These are phyloP conservation scores for Kwoniella sp. DNA, from an alignment of 768 basidiomycete genomes.

Conservation along the genomic window DNA sequence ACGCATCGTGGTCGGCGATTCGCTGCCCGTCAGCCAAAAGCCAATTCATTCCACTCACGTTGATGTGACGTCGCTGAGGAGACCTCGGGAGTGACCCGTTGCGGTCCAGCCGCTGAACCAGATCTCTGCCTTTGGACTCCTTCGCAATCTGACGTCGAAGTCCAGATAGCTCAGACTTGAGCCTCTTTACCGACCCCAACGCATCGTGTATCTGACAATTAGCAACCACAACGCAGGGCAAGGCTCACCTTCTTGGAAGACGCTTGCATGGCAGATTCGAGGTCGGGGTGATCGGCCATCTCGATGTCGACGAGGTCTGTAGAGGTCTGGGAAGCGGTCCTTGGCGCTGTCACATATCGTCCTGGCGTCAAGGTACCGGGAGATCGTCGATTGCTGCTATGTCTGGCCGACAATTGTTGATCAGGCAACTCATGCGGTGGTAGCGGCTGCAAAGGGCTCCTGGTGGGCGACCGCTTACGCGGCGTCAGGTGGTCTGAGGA, in stretches of 20 bases:
- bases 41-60: slow-evolving; percentile 28
- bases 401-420: too few species aligned
- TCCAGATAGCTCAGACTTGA: slow-evolving; percentile 60
- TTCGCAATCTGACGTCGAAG: slow-evolving; percentile 31
- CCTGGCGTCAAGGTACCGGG: slow-evolving; percentile 12
- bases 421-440: too few species aligned
- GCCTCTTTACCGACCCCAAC: slow-evolving; percentile 66
- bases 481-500: slow-evolving; percentile 45
- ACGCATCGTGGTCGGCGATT: slow-evolving; percentile 23
- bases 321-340: slow-evolving; percentile 11
- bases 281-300: slow-evolving; percentile 19
- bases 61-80: slow-evolving; percentile 47
- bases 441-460: slow-evolving; percentile 28
- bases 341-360: slow-evolving; percentile 7
- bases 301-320: slow-evolving; percentile 9
- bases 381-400: too few species aligned
- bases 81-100: slow-evolving; percentile 43
- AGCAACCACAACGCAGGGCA: background rate
- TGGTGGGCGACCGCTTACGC: slow-evolving; percentile 39
- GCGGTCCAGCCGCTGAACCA: slow-evolving; percentile 20
- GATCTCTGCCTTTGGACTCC: slow-evolving; percentile 18
- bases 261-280: slow-evolving; percentile 13
- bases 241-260: slow-evolving; percentile 13
- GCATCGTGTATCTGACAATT: slow-evolving; percentile 64
- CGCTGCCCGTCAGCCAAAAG: slow-evolving; percentile 25